These are phyloP conservation scores for Cyberlindnera mycetangii DNA, from an alignment of 805 yeast species.

Conservation along the genomic window DNA sequence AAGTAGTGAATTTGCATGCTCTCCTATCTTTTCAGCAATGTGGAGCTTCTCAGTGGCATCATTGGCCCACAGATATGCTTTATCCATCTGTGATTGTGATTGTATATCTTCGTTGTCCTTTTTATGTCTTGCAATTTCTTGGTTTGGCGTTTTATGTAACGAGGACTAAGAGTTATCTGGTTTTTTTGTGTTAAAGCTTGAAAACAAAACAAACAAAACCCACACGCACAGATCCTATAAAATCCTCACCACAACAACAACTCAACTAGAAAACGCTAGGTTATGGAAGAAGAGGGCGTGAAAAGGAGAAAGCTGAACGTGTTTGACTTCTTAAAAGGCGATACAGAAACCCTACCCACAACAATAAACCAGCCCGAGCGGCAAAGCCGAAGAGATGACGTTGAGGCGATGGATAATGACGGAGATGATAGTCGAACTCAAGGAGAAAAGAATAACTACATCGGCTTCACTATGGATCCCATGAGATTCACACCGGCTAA, in stretches of 20 bases:
- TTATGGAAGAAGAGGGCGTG: constrained; percentile 7
- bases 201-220: too few relatives aligned
- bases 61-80: constrained; percentile 32
- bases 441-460: too few relatives aligned
- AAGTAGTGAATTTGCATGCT: constrained; percentile 44
- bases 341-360: constrained; percentile 8
- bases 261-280: not conserved
- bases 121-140: not conserved
- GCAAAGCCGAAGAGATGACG: constrained; percentile 10
- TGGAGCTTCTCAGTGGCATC: constrained; percentile 48
- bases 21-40: constrained; percentile 49
- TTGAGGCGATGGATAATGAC: not conserved
- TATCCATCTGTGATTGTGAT: not conserved
- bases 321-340: constrained; percentile 18
- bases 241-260: not conserved
- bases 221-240: too few relatives aligned
- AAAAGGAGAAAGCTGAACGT: constrained; percentile 13
- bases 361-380: constrained; percentile 2
- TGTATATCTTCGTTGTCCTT: not conserved
- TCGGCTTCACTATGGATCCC: constrained; percentile 1
- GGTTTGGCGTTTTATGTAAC: too few relatives aligned
- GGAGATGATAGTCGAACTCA: too few relatives aligned
- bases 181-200: too few relatives aligned
- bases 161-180: too few relatives aligned
- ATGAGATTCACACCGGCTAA: not conserved